These are phyloP conservation scores for Nakazawaea laoshanensis DNA, from an alignment of 805 yeast species.

Conservation along the genomic window DNA sequence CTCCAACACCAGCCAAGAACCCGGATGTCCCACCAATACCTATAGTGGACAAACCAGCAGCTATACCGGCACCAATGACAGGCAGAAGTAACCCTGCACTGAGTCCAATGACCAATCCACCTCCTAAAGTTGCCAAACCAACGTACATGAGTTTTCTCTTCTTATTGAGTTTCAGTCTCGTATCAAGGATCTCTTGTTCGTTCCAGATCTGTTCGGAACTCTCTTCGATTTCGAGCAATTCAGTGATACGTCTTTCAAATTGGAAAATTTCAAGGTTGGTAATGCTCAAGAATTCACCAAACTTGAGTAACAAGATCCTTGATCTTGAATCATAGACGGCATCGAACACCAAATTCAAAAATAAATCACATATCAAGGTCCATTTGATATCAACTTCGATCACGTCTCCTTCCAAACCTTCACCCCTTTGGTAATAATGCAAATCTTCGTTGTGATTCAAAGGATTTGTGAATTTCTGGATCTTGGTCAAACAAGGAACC, in stretches of 20 bases:
- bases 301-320: slow-evolving; percentile 61
- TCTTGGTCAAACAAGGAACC: slow-evolving; percentile 48
- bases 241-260: slow-evolving; percentile 86
- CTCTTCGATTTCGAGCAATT: slow-evolving; percentile 83
- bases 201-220: slow-evolving; percentile 72
- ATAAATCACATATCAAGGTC: slow-evolving; percentile 90
- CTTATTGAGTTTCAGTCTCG: slow-evolving; percentile 58
- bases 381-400: slow-evolving; percentile 75
- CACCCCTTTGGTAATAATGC: too few species aligned
- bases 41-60: slow-evolving; percentile 91
- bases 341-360: slow-evolving; percentile 69
- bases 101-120: slow-evolving; percentile 86
- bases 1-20: slow-evolving; percentile 93
- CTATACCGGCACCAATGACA: slow-evolving; percentile 96
- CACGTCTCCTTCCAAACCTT: slow-evolving; percentile 21
- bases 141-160: slow-evolving; percentile 72
- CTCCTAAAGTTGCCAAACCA: slow-evolving; percentile 94
- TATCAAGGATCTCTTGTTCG: slow-evolving; percentile 58
- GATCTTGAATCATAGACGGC: slow-evolving; percentile 88
- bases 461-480: slow-evolving; percentile 45
- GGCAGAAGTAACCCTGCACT: slow-evolving; percentile 97
- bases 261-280: slow-evolving; percentile 65
- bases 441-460: slow-evolving; percentile 24
- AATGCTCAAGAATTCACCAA: slow-evolving; percentile 57
- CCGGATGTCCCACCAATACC: slow-evolving; percentile 93